Evolutionary conservation across 306 rosid species (phyloP).

Genomic region (Vicia faba): DNA sequence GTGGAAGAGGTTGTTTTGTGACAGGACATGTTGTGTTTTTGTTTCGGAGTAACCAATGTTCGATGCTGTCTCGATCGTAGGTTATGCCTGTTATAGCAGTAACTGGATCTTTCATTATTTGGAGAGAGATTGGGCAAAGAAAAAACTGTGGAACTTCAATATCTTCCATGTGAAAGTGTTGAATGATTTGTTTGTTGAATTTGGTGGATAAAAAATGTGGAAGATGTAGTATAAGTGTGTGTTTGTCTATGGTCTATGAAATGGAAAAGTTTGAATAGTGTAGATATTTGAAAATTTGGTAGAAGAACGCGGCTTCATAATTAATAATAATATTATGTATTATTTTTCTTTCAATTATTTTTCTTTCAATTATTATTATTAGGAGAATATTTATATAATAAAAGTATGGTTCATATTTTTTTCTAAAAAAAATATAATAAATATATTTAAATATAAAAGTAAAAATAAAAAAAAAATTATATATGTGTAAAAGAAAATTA

Average conservation of each 20-base stretch:
- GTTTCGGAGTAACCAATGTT: conserved; percentile 60
- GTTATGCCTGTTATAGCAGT: conserved; percentile 76
- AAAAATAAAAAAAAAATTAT: too few species aligned
- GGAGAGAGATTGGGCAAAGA: conserved; percentile 72
- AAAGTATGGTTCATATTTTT: too few species aligned
- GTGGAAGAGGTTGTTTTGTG: conserved; percentile 54
- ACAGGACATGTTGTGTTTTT: conserved; percentile 63
- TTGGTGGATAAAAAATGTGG: not conserved
- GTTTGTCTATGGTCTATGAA: not conserved
- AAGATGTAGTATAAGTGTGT: not conserved
- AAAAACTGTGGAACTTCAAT: conserved; percentile 71
- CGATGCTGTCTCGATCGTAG: conserved; percentile 73
- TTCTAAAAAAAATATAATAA: too few species aligned
- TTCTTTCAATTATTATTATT: too few species aligned
- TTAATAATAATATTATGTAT: not conserved
- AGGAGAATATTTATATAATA: too few species aligned
- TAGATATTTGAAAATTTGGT: conserved; percentile 27
- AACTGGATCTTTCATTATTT: conserved; percentile 81
- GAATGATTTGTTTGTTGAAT: not conserved
- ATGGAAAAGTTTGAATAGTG: conserved; percentile 1
- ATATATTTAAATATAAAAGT: too few species aligned
- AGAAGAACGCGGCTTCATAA: conserved; percentile 43
- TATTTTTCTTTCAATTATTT: not conserved
- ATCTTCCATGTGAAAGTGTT: conserved; percentile 53
- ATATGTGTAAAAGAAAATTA: too few species aligned